Base-by-base conservation (phyloP, 208 protist species). In the Trypanosoma vivax region DNA sequence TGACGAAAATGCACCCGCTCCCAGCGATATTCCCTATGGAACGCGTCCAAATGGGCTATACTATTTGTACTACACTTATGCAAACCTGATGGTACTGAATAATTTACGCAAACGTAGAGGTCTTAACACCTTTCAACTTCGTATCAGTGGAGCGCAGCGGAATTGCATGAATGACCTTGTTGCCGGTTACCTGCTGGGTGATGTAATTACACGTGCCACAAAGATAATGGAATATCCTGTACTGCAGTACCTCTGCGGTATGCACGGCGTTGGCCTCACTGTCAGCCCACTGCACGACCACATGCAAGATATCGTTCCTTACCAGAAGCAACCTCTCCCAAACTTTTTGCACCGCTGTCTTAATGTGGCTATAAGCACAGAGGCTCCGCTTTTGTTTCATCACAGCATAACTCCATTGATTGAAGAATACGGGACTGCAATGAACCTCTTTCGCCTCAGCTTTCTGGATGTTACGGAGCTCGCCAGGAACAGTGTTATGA, bases 21-120 rank as follows among this genome's bases (percentile, higher is more conserved):
- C 86, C 7, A 60, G 73, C 35, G 66, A 73, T 18, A 94, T 97
- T 58, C 56, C 51, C 1, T 73, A 69, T 28, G 54, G 64, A 2
- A 57, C 64, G n/a, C 94, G 96, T 70, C 97, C 96, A 51, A 97
- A 96, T 46, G 95, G 96, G 51, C 68, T 95, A 14, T 99, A 99
- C 76, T 99, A 97, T 65, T 70, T 83, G 28, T 98, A 97, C 75
- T 99, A 99, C 73, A 82, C 99, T 33, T 99, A 97, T 72, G 93
- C 97, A 27, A 99, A 99, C 70, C 55, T 99, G 33, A 61, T 60
- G 25, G 76, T 94, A 10, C 73, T 99, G 37, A 99, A 99, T 73
- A 71, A 83, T 33, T 66, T 98, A 30, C 76, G 97, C 23, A 54
- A 64, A 16, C 65, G 72, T 29, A 73, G 75, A 19, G 80, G 80